Evolutionary conservation across 2,329 filamentous ascomycete species (phyloP), one percentile per base, ranked within the genome.

Genomic region (Aspergillus texensis): DNA sequence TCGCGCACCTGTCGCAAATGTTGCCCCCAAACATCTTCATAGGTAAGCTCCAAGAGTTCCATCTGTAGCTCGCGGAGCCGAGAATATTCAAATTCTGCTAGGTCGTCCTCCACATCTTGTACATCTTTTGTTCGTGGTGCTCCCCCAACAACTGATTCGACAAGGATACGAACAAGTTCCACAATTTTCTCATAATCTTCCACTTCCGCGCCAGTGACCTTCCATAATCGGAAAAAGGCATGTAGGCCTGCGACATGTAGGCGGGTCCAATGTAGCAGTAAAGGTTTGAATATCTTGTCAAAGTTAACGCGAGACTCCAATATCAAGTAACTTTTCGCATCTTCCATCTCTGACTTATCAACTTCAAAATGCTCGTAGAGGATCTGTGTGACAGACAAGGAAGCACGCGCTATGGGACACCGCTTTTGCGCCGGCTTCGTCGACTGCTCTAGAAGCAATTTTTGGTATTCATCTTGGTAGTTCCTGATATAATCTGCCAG

Each of bases 341-440:
- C 93, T 67, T 94, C 91, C 57, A 91, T 81, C 58, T 96, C 93
- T 4, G 89, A 86, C 75, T 90, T 92, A 70, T 96, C 93, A 45
- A 98, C 91, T 65, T 97, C 93, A 71, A 99, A 99, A 77, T 98
- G 93, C 70, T 98, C 93, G 77, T 95, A 98, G 3, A 99, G 81
- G 43, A 96, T 92, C 70, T 90, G 86, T 1, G 94, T 98, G 43
- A 97, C 88, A 0, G 93, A 89, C 67, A 98, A 81, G 72, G 93
- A 97, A 12, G 93, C 92, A 62, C 91, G 87, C 4, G 94, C 93
- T 67, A 99, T 85, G 1, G 95, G 95, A 75, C 94, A 97, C 43
- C 94, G 88, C 74, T 93, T 87, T 58, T 88, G 82, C 26, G 86
- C 71, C 1, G 91, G 86, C 72, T 88, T 88, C 8, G 89, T 88